A percentile compares a stretch with the other conserved stretches of the same genome.
These are phyloP conservation scores for Blastosporella zonata DNA, from an alignment of 1,284 basidiomycete species.

Conservation along the genomic window DNA sequence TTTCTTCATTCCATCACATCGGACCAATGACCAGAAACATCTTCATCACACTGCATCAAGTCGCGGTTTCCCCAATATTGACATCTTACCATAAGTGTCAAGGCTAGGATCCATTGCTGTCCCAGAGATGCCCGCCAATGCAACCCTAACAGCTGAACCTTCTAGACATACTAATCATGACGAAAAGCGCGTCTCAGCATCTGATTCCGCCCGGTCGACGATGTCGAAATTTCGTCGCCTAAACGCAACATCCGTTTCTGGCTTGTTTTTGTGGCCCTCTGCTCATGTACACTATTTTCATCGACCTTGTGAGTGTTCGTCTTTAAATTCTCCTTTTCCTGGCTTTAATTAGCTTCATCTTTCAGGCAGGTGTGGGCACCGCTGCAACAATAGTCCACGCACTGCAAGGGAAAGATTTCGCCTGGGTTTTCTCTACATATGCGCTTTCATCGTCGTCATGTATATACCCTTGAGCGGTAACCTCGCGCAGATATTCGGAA, in stretches of 20 bases:
- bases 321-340: not conserved
- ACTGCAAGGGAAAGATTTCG: conserved; percentile 8
- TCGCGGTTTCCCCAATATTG: too few relatives aligned
- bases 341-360: not conserved
- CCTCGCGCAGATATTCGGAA: conserved; percentile 12
- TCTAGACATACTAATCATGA: not conserved
- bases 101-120: not conserved
- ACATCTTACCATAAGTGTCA: too few relatives aligned
- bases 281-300: conserved; percentile 8
- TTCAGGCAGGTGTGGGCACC: conserved; percentile 9
- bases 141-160: not conserved
- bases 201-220: not conserved
- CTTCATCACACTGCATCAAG: too few relatives aligned
- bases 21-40: too few relatives aligned
- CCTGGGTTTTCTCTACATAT: conserved; percentile 12
- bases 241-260: conserved; percentile 10
- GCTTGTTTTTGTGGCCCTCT: conserved; percentile 13
- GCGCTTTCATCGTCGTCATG: conserved; percentile 10
- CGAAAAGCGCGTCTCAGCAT: not conserved
- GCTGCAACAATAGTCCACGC: conserved; percentile 11
- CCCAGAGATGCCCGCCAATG: not conserved
- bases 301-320: conserved; percentile 5
- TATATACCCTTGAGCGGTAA: conserved; percentile 9
- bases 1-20: too few relatives aligned
- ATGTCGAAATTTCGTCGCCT: conserved; percentile 1